phyloP scores from a whole-genome alignment of 1,139 yeast genomes.

The Schwanniomyces etchellsii region DNA sequence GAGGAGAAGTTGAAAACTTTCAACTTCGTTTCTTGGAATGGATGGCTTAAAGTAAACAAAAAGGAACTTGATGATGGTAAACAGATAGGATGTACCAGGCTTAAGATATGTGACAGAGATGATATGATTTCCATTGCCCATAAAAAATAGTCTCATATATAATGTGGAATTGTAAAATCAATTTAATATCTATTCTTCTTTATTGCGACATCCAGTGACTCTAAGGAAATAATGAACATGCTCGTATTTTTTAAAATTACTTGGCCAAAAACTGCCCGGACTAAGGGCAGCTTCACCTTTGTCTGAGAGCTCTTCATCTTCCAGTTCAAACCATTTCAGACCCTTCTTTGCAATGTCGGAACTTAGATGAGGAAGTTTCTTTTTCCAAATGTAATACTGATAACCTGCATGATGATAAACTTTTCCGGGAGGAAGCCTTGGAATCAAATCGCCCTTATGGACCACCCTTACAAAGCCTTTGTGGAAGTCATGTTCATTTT shows the following conservation, averaged over 20 bases:
- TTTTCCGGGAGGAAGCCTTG: slow-evolving; percentile 50
- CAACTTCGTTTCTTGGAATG: slow-evolving; percentile 53
- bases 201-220: slow-evolving; percentile 27
- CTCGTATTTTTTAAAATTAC: slow-evolving; percentile 23
- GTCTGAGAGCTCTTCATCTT: slow-evolving; percentile 2
- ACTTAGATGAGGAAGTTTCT: slow-evolving; percentile 40
- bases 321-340: background rate
- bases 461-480: slow-evolving; percentile 44
- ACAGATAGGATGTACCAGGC: slow-evolving; percentile 46
- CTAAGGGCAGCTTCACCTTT: slow-evolving; percentile 3
- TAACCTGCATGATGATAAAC: slow-evolving; percentile 44
- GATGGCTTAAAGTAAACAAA: slow-evolving; percentile 61
- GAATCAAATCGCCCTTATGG: slow-evolving; percentile 54
- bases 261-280: slow-evolving; percentile 16
- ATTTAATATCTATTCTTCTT: slow-evolving; percentile 1
- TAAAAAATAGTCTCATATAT: too few species aligned
- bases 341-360: slow-evolving; percentile 26
- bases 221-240: slow-evolving; percentile 29
- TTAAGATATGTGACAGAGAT: slow-evolving; percentile 45
- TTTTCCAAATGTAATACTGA: slow-evolving; percentile 40
- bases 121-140: slow-evolving; percentile 42
- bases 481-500: slow-evolving; percentile 12
- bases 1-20: slow-evolving; percentile 14
- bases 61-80: slow-evolving; percentile 49
- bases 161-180: too few species aligned